A percentile compares a stretch with the other conserved stretches of the same genome.
Conservation (phyloP, 2,329 filamentous ascomycete species). For the Gliomastix tumulicola region DNA sequence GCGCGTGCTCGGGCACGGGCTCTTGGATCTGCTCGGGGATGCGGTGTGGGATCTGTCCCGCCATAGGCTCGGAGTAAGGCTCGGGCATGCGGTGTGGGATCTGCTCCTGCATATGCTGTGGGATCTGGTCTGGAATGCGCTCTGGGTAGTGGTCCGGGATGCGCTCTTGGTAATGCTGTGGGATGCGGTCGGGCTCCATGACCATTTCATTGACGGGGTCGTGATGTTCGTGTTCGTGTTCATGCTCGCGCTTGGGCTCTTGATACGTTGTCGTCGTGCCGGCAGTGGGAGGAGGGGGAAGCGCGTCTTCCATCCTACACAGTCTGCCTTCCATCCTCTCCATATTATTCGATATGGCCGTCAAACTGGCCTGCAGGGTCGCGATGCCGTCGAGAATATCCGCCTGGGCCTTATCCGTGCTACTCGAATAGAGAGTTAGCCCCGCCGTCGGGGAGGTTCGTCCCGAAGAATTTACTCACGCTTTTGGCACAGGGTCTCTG, state of each 20-base stretch:
- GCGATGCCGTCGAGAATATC: constrained; percentile 53
- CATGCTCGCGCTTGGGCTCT: too few relatives aligned
- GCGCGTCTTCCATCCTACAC: constrained; percentile 22
- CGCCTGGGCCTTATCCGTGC: constrained; percentile 52
- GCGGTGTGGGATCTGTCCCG: neutral
- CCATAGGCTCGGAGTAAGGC: neutral
- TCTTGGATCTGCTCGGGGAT: neutral
- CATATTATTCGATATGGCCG: constrained; percentile 26
- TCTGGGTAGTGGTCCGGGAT: too few relatives aligned
- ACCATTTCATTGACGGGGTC: neutral
- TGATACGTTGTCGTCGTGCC: too few relatives aligned
- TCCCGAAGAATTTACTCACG: constrained; percentile 59
- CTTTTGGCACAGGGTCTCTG: constrained; percentile 83
- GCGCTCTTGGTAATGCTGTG: neutral
- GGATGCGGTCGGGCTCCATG: neutral
- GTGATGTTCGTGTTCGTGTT: too few relatives aligned
- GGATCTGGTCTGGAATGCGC: too few relatives aligned
- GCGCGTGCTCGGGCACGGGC: neutral
- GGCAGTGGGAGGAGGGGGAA: too few relatives aligned
- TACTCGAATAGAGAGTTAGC: constrained; percentile 14
- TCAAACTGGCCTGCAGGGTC: constrained; percentile 29
- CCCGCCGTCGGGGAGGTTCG: too few relatives aligned
- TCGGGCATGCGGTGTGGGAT: too few relatives aligned
- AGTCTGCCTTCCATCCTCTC: constrained; percentile 27
- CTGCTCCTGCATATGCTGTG: neutral